Percentiles rank a stretch among this genome's conserved stretches.
Conservation (phyloP, 208 protist species). For the Wallacemonas collosoma region DNA sequence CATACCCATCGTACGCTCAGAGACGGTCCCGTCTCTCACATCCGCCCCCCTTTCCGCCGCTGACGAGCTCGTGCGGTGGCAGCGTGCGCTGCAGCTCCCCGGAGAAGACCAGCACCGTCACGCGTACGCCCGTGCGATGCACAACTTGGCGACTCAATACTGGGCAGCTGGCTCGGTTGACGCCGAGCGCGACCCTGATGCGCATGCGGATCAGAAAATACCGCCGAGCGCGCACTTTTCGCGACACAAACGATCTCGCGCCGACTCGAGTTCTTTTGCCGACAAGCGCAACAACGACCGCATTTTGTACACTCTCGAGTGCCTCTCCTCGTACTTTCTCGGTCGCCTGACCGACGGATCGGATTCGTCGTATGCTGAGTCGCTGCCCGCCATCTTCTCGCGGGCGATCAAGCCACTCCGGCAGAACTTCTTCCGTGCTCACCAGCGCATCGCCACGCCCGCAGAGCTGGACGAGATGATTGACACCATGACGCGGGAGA, state of each 20-base stretch:
- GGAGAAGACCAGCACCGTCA: slow-evolving; percentile 33
- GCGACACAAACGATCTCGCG: slow-evolving; percentile 1
- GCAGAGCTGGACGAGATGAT: slow-evolving; percentile 55
- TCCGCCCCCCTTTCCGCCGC: background rate
- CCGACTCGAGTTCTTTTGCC: background rate
- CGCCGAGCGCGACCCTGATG: background rate
- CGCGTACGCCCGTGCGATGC: slow-evolving; percentile 67
- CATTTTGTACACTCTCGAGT: slow-evolving; percentile 32
- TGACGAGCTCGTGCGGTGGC: slow-evolving; percentile 34
- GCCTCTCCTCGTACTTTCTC: slow-evolving; percentile 36
- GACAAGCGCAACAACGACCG: slow-evolving; percentile 39
- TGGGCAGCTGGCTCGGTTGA: slow-evolving; percentile 39
- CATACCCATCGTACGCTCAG: too few relatives aligned
- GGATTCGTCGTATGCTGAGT: slow-evolving; percentile 19
- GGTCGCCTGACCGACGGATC: slow-evolving; percentile 6
- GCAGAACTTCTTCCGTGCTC: slow-evolving; percentile 43
- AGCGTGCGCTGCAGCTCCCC: slow-evolving; percentile 24
- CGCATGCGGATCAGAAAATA: background rate
- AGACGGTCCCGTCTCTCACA: too few relatives aligned
- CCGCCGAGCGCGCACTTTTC: background rate
- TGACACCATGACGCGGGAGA: background rate
- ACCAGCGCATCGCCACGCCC: slow-evolving; percentile 53
- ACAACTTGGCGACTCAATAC: slow-evolving; percentile 70
- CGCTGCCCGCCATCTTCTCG: slow-evolving; percentile 47
- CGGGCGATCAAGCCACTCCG: slow-evolving; percentile 56